Percentiles rank a stretch among this genome's conserved stretches.
Conservation (phyloP, 345 rosid genomes). For the Angophora floribunda region DNA sequence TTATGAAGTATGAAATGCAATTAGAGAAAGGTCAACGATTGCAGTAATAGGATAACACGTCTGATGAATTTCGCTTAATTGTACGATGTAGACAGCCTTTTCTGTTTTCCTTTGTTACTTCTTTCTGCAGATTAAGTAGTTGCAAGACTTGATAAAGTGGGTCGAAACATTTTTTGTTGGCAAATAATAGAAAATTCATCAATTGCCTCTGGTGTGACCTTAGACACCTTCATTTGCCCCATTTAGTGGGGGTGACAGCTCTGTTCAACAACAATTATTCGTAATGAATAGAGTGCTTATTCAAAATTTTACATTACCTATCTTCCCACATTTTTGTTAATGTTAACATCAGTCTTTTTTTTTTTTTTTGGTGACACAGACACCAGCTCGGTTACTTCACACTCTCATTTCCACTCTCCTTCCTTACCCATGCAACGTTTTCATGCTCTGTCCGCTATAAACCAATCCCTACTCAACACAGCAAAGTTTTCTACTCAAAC, state of each 20-base stretch:
- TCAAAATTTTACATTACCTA: neutral
- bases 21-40: neutral
- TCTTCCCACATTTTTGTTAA: neutral
- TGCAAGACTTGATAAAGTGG: neutral
- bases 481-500: slow-evolving; percentile 23
- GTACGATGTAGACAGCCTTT: neutral
- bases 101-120: neutral
- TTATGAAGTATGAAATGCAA: neutral
- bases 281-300: neutral
- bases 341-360: neutral
- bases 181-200: neutral
- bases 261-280: neutral
- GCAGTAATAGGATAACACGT: neutral
- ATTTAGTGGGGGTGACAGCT: neutral
- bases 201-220: neutral
- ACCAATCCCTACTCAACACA: slow-evolving; percentile 28
- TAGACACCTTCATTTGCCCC: neutral
- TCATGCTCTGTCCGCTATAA: slow-evolving; percentile 56
- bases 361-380: slow-evolving; percentile 18
- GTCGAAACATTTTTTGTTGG: neutral
- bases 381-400: slow-evolving; percentile 23
- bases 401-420: slow-evolving; percentile 28
- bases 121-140: neutral
- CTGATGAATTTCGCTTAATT: neutral
- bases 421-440: slow-evolving; percentile 46